These are phyloP conservation scores for Talaromyces sp. DNA, from an alignment of 2,329 filamentous ascomycete genomes.

Conservation along the genomic window DNA sequence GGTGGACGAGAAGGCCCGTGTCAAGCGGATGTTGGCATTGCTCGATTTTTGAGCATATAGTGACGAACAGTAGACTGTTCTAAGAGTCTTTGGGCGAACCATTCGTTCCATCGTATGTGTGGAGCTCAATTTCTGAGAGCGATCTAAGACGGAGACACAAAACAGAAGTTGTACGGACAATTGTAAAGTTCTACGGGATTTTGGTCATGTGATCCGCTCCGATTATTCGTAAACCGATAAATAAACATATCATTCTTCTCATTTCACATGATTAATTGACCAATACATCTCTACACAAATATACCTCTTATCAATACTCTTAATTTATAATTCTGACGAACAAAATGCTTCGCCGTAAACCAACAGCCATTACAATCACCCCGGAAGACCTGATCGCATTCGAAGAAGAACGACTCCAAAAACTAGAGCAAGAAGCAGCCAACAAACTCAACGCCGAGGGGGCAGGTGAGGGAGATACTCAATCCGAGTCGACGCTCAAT, in stretches of 20 bases:
- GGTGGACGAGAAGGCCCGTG: constrained; percentile 10
- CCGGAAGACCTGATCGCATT: constrained; percentile 48
- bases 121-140: not conserved
- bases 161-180: not conserved
- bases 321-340: not conserved
- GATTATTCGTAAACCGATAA: not conserved
- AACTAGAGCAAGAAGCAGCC: constrained; percentile 25
- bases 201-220: constrained; percentile 10
- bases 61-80: not conserved
- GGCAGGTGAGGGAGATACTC: constrained; percentile 6
- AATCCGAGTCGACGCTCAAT: constrained; percentile 7
- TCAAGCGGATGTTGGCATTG: constrained; percentile 8
- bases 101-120: constrained; percentile 10
- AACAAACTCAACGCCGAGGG: constrained; percentile 24
- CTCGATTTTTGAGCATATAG: not conserved
- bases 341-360: constrained; percentile 50
- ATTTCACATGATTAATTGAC: not conserved
- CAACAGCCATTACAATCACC: constrained; percentile 50
- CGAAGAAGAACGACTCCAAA: constrained; percentile 40
- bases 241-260: not conserved
- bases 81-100: constrained; percentile 1
- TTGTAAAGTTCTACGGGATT: not conserved
- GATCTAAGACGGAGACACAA: not conserved
- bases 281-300: too few species aligned
- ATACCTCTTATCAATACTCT: not conserved